Evolutionary conservation across 345 rosid genomes (phyloP).

Genomic region (Moringa oleifera): DNA sequence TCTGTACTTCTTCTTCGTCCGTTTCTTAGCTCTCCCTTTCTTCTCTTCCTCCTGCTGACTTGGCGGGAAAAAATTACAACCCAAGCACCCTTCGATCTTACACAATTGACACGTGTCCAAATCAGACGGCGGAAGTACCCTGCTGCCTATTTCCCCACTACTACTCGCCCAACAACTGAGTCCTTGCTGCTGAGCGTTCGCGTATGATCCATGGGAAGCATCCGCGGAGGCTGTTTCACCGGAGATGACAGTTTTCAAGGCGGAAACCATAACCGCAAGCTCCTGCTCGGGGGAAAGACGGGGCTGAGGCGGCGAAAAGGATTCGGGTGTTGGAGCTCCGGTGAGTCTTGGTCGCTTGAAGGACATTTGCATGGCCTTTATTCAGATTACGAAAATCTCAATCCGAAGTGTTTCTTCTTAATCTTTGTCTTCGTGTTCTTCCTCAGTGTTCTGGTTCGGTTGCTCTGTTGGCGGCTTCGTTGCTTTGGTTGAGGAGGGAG

Average conservation of each 20-base stretch:
- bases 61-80: conserved; percentile 76
- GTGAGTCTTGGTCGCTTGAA: conserved; percentile 23
- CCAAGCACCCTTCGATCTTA: conserved; percentile 59
- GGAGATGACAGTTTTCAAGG: conserved; percentile 26
- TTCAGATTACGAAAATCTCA: too few species aligned
- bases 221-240: conserved; percentile 14
- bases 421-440: too few species aligned
- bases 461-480: background rate
- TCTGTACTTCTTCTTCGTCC: conserved; percentile 68
- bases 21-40: conserved; percentile 19
- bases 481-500: too few species aligned
- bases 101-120: conserved; percentile 60
- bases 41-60: conserved; percentile 21
- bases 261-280: conserved; percentile 55
- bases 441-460: too few species aligned
- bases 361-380: conserved; percentile 31
- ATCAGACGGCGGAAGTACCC: conserved; percentile 24
- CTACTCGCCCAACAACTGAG: too few species aligned
- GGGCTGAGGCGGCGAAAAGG: background rate
- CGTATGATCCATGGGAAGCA: background rate
- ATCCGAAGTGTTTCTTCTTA: too few species aligned
- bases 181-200: background rate
- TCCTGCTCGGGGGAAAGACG: conserved; percentile 59
- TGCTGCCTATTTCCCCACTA: background rate
- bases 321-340: conserved; percentile 9